Base-by-base conservation (phyloP, 257 asterid species). In the Solanum etuberosum region DNA sequence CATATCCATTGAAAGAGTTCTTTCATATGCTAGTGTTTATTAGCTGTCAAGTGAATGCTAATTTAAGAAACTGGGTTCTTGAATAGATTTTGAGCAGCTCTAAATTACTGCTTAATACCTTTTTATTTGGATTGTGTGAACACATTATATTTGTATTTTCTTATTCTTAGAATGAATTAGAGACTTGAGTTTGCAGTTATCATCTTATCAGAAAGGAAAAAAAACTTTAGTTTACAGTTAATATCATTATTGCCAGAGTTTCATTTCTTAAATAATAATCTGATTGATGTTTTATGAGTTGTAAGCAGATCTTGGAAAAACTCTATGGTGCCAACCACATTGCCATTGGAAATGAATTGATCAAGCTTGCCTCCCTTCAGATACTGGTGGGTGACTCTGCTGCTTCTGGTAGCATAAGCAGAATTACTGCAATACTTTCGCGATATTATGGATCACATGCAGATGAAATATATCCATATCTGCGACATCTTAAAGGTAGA, bases 261-360 rank as follows among this genome's bases (percentile, higher is more conserved):
- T 20, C 85, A 5, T 48, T 10, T 74, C 54, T 40, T 29, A 46
- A 80, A 29, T 31, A 29, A 32, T 18, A 81, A 48, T 29, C 42
- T 81, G 68, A 48, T 46, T 65, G 68, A 48, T 20, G 85, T 81
- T 29, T 48, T 81, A 81, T 29, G 68, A 81, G 85, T 87, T 84
- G 35, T 14, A 34, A 38, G 87, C 98, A 97, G 99, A 92, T 97
- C 87, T 92, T 97, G 90, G 96, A 93, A 88, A 92, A 86, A 84
- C 94, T 97, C 27, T 95, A 94, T 86, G 94, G 90, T 86, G 89
- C 92, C 84, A 88, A 91, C 90, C 99, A 97, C 93, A 92, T 97
- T 23, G 98, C 82, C 85, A 92, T 95, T 67, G 99, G 95, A 72
- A 93, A 95, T 34, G 99, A 97, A 90, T 85, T 97, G 93, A 88